Evolutionary conservation across 306 rosid species (phyloP), one percentile per base, ranked within the genome.

Genomic region (Senna tora): DNA sequence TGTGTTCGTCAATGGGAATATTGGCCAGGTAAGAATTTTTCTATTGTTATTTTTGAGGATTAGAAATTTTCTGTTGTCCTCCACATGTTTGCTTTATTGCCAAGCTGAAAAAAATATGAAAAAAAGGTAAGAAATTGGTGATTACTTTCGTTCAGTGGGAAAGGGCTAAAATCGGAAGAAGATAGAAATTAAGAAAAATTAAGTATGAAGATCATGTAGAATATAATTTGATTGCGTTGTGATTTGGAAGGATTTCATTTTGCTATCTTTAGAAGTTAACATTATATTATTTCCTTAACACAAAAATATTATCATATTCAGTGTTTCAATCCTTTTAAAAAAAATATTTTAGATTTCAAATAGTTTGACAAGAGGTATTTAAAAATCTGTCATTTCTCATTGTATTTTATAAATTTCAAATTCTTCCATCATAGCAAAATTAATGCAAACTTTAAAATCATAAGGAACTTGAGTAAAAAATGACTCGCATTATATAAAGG

Each of bases 1-100:
- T 56, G 86, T 94, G 15, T 94, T 94, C 76, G 96, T 94, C 77
- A 94, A 94, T 82, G 99, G 97, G 16, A 85, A 90, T 77, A 78
- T 65, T 76, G 97, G 97, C 73, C 92, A 92, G 98, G 96, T 92
- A 80, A 43, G 32, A 4, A 17, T 52, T n/a, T 43, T 34, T 0
- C 5, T 36, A 7, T 36, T 36, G 5, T 4, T 36, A 4, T 53
- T 58, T 59, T 7, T 12, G 65, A 38, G 13, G 30, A 21, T 12
- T 68, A 15, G 16, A n/a, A 4, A 1, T 36, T 60, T 16, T 19
- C n/a, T 36, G 46, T 36, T 36, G 14, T 8, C 47, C 47, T 14
- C n/a, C 30, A 60, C 33, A 33, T 75, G 65, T 61, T 82, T 82
- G 61, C 68, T 68, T 73, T 19, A 36, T 67, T 72, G 32, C 2